Evolutionary conservation across 257 asterid species (phyloP).

Genomic region (Leptodermis oblonga): DNA sequence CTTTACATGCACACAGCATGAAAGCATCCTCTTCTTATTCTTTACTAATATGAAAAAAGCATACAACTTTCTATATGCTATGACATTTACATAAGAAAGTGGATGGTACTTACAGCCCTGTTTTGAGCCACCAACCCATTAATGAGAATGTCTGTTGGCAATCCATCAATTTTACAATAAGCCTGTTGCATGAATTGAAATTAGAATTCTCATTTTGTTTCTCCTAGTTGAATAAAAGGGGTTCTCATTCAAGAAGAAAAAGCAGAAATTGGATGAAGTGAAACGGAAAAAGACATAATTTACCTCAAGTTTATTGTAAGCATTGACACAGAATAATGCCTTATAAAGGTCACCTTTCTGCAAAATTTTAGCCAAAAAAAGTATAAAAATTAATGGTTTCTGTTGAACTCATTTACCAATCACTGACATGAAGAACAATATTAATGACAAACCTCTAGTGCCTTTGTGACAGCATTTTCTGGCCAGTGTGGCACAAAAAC

Average conservation of each 20-base stretch:
- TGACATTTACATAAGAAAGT: not conserved
- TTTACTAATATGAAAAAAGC: not conserved
- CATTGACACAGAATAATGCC: slow-evolving; percentile 78
- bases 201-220: not conserved
- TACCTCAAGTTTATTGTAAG: slow-evolving; percentile 83
- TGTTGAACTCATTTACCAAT: not conserved
- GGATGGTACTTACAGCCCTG: slow-evolving; percentile 64
- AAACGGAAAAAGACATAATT: slow-evolving; percentile 5
- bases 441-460: slow-evolving; percentile 31
- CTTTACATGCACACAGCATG: not conserved
- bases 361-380: slow-evolving; percentile 14
- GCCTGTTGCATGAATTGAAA: slow-evolving; percentile 45
- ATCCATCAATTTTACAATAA: slow-evolving; percentile 82
- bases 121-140: slow-evolving; percentile 64
- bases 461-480: slow-evolving; percentile 23
- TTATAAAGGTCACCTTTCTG: slow-evolving; percentile 64
- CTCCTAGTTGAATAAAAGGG: not conserved
- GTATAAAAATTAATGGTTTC: not conserved
- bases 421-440: not conserved
- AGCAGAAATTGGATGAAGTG: not conserved
- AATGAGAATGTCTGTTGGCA: slow-evolving; percentile 67
- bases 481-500: slow-evolving; percentile 33
- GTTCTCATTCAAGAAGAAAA: not conserved
- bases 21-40: not conserved
- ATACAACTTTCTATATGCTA: not conserved